These are phyloP conservation scores for Phytopythium aichiense DNA, from an alignment of 352 stramenopile genomes.

Conservation along the genomic window DNA sequence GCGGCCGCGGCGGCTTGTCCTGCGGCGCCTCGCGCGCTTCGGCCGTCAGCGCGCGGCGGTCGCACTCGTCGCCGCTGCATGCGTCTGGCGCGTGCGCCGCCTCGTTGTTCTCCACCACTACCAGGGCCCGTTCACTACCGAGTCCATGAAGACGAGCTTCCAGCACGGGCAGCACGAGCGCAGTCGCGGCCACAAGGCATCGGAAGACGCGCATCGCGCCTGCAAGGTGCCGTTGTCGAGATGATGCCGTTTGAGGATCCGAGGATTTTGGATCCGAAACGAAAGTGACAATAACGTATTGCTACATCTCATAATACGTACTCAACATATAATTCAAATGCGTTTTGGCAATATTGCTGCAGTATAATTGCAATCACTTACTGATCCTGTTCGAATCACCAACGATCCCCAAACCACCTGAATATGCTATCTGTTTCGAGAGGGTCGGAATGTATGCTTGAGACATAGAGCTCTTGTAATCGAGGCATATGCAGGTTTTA, in stretches of 20 bases:
- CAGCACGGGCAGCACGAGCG: neutral
- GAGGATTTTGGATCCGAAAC: no score
- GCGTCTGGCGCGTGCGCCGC: slow-evolving; percentile 9
- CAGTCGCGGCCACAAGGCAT: neutral
- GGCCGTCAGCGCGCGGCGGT: slow-evolving; percentile 8
- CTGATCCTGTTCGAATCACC: no score
- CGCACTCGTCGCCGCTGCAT: slow-evolving; percentile 15
- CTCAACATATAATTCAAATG: no score
- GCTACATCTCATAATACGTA: no score
- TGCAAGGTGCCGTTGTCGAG: neutral
- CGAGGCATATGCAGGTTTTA: no score
- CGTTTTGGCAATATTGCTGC: no score
- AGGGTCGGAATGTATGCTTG: no score
- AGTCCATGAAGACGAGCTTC: slow-evolving; percentile 9
- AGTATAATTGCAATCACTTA: no score
- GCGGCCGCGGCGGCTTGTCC: slow-evolving; percentile 18
- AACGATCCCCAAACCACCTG: no score
- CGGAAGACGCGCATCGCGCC: neutral
- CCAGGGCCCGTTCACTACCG: slow-evolving; percentile 10
- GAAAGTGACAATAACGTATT: no score
- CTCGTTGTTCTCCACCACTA: slow-evolving; percentile 11
- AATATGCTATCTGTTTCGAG: no score
- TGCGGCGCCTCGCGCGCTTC: neutral
- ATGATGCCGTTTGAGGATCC: neutral
- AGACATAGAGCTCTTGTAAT: no score